Percentiles rank a stretch among this genome's conserved stretches.
These are phyloP conservation scores for Papiliotrema fonsecae DNA, from an alignment of 1,284 basidiomycete genomes.

Conservation along the genomic window DNA sequence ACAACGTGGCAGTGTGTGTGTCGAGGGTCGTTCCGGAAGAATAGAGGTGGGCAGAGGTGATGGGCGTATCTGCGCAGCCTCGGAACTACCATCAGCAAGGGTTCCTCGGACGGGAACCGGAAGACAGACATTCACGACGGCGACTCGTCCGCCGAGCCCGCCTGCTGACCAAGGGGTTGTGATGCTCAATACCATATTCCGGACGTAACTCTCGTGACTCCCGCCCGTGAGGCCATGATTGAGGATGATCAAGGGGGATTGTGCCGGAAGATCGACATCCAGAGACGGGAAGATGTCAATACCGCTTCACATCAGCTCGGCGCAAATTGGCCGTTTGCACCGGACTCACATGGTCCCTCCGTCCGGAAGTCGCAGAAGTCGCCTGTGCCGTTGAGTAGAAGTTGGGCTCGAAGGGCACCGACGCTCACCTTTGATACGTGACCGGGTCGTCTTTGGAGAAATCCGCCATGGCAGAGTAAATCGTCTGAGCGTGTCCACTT, in stretches of 20 bases:
- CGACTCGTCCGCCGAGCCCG: slow-evolving; percentile 78
- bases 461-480: slow-evolving; percentile 48
- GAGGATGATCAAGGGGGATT: slow-evolving; percentile 73
- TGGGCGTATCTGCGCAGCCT: slow-evolving; percentile 83
- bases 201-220: slow-evolving; percentile 82
- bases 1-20: slow-evolving; percentile 71
- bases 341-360: slow-evolving; percentile 61
- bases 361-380: slow-evolving; percentile 59
- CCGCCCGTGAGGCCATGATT: slow-evolving; percentile 82
- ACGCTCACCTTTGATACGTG: slow-evolving; percentile 60
- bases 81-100: slow-evolving; percentile 54
- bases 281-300: slow-evolving; percentile 48
- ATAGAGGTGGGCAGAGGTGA: slow-evolving; percentile 69
- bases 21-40: slow-evolving; percentile 77
- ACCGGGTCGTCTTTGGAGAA: slow-evolving; percentile 69
- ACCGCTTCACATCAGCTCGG: slow-evolving; percentile 46
- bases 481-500: slow-evolving; percentile 50
- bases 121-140: slow-evolving; percentile 65
- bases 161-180: slow-evolving; percentile 61
- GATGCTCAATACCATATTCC: slow-evolving; percentile 68
- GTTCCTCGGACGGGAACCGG: background rate
- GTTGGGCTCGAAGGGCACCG: slow-evolving; percentile 28
- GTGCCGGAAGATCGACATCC: slow-evolving; percentile 54
- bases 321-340: background rate
- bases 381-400: slow-evolving; percentile 47